These are phyloP conservation scores for Alloascoidea hylecoeti DNA, from an alignment of 805 yeast genomes.

Conservation along the genomic window DNA sequence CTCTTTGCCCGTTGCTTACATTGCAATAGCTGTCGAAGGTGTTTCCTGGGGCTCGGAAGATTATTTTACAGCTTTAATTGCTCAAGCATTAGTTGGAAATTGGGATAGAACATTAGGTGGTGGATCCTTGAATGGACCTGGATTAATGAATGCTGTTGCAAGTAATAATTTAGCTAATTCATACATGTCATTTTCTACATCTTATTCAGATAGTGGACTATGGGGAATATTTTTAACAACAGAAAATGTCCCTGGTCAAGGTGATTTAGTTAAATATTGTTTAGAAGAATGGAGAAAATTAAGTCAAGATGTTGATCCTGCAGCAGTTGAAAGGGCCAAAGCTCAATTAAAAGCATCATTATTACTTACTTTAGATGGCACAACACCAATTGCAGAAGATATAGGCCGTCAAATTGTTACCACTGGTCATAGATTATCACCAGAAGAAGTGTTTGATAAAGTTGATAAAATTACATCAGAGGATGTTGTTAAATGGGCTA, in stretches of 20 bases:
- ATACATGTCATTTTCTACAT: conserved; percentile 92
- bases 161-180: conserved; percentile 71
- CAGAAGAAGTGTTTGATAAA: conserved; percentile 59
- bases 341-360: conserved; percentile 90
- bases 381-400: conserved; percentile 94
- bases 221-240: conserved; percentile 94
- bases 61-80: conserved; percentile 87
- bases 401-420: conserved; percentile 95
- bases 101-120: conserved; percentile 91
- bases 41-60: conserved; percentile 96
- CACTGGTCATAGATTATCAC: conserved; percentile 67
- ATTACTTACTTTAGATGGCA: conserved; percentile 79
- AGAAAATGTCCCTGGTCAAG: conserved; percentile 56
- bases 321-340: conserved; percentile 88
- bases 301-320: conserved; percentile 65
- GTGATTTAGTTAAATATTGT: conserved; percentile 58
- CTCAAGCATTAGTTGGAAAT: conserved; percentile 92
- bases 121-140: conserved; percentile 57
- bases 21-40: conserved; percentile 94
- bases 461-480: conserved; percentile 67
- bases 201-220: conserved; percentile 93
- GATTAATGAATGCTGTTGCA: conserved; percentile 54
- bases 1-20: conserved; percentile 76
- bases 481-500: conserved; percentile 84
- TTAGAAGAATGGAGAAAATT: conserved; percentile 83